phyloP scores from a whole-genome alignment of 345 rosid genomes.

The Hibiscus tridactylites region DNA sequence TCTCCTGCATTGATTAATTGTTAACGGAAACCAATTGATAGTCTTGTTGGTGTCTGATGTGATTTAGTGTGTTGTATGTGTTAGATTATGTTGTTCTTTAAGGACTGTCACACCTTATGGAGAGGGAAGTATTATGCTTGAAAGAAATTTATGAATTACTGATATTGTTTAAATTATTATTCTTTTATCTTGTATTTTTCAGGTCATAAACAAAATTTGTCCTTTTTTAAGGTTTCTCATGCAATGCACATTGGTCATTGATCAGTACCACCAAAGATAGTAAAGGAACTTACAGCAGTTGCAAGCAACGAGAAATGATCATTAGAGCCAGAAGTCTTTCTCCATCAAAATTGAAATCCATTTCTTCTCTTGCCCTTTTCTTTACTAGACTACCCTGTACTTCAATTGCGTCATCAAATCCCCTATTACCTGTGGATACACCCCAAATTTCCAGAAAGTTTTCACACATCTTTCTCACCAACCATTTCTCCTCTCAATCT shows the following conservation, averaged over 20 bases:
- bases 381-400: conserved; percentile 16
- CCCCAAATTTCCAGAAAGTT: neutral
- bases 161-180: neutral
- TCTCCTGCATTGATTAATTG: no score
- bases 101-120: neutral
- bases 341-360: conserved; percentile 41
- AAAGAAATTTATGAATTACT: neutral
- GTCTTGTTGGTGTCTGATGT: neutral
- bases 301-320: conserved; percentile 22
- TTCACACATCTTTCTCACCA: conserved; percentile 9
- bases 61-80: neutral
- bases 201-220: neutral
- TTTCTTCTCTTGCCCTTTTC: conserved; percentile 21
- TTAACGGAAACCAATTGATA: neutral
- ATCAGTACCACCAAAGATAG: neutral
- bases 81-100: neutral
- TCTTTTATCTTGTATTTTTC: neutral
- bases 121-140: neutral
- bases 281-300: neutral
- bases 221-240: neutral
- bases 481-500: conserved; percentile 26
- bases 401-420: neutral
- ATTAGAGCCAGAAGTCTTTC: conserved; percentile 38
- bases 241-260: neutral
- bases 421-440: conserved; percentile 2